Percentiles rank a stretch among this genome's conserved stretches.
Conservation (phyloP, 768 basidiomycete species). For the Clavulina sp. region DNA sequence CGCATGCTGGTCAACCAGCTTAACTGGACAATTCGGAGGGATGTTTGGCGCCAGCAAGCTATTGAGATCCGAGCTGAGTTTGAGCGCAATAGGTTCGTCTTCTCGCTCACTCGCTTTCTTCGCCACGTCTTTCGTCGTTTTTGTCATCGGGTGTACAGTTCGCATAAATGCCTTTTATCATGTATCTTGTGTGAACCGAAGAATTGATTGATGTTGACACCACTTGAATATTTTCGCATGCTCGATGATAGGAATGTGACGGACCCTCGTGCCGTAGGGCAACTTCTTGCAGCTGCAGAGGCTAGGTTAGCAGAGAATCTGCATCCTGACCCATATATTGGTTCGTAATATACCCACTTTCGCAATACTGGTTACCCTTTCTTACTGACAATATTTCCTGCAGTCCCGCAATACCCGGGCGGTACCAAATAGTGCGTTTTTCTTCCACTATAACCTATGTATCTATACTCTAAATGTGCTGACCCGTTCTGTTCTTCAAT, state of each 20-base stretch:
- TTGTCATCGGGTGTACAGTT: background rate
- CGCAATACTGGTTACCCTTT: too few relatives aligned
- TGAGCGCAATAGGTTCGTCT: slow-evolving; percentile 69
- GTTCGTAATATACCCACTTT: too few relatives aligned
- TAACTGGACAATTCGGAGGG: slow-evolving; percentile 78
- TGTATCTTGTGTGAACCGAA: background rate
- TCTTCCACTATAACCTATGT: too few relatives aligned
- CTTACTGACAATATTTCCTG: too few relatives aligned
- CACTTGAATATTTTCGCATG: background rate
- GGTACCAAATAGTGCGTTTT: too few relatives aligned
- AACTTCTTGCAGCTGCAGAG: slow-evolving; percentile 67
- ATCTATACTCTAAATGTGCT: too few relatives aligned
- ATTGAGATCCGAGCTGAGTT: slow-evolving; percentile 81
- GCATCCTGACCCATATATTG: slow-evolving; percentile 87
- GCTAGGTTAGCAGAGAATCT: slow-evolving; percentile 41
- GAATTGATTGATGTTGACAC: background rate
- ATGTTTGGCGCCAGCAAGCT: slow-evolving; percentile 73
- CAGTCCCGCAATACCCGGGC: too few relatives aligned
- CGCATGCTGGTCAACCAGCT: slow-evolving; percentile 72
- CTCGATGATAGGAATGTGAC: slow-evolving; percentile 76
- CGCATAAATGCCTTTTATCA: background rate
- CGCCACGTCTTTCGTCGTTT: background rate
- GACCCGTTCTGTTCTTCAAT: too few relatives aligned
- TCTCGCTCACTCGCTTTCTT: background rate
- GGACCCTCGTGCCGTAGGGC: slow-evolving; percentile 65